Percentiles rank a stretch among this genome's conserved stretches.
phyloP scores from a whole-genome alignment of 73 alveolate species.

The Tetrahymena borealis region DNA sequence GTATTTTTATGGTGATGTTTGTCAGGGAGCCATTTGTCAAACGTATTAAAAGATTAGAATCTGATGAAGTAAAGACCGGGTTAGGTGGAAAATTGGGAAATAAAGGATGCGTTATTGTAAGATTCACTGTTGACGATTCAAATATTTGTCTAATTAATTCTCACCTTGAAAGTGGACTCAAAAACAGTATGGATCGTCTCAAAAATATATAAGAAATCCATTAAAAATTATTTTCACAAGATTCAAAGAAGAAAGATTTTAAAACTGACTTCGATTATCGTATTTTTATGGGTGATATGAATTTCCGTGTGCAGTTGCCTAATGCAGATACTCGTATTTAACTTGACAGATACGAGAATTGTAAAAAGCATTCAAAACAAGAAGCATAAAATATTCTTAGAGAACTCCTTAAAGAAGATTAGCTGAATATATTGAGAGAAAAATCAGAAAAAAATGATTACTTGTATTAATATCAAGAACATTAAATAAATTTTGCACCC shows the following conservation, averaged over 20 bases:
- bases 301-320: constrained; percentile 72
- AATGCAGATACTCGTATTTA: constrained; percentile 51
- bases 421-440: constrained; percentile 52
- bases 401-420: constrained; percentile 61
- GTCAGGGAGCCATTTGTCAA: constrained; percentile 43
- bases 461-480: constrained; percentile 72
- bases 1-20: constrained; percentile 56
- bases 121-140: constrained; percentile 69
- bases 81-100: constrained; percentile 88
- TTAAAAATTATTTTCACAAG: constrained; percentile 55
- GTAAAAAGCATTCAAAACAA: neutral
- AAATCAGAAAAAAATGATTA: constrained; percentile 41
- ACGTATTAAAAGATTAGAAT: constrained; percentile 40
- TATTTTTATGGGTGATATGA: constrained; percentile 88
- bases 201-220: constrained; percentile 73
- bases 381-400: constrained; percentile 23
- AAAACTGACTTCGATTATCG: constrained; percentile 72
- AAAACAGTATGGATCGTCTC: constrained; percentile 62
- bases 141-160: constrained; percentile 44
- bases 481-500: constrained; percentile 78
- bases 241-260: constrained; percentile 35
- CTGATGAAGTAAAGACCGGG: constrained; percentile 81
- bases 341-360: constrained; percentile 30
- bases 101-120: constrained; percentile 85
- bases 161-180: constrained; percentile 83